Evolutionary conservation across 495 filamentous ascomycete species (phyloP).

Genomic region (Penicillium ucsense): DNA sequence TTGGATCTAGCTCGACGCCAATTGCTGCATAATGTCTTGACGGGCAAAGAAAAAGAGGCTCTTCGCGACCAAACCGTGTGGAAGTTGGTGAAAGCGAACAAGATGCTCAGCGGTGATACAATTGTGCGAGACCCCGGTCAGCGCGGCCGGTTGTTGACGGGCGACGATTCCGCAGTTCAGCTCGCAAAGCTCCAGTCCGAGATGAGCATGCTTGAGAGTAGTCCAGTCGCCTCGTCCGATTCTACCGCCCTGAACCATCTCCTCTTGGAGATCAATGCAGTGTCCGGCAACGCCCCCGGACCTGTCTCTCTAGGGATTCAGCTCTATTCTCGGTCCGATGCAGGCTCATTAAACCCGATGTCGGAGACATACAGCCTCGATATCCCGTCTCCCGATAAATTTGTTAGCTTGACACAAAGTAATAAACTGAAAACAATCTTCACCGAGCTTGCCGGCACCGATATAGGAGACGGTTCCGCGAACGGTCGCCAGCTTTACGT

Average conservation of each 20-base stretch:
- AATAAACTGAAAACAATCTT: conserved; percentile 76
- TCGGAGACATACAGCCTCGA: conserved; percentile 80
- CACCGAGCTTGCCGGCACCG: conserved; percentile 67
- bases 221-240: conserved; percentile 57
- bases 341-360: conserved; percentile 51
- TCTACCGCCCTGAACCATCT: conserved; percentile 72
- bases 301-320: conserved; percentile 71
- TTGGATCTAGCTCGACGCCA: conserved; percentile 79
- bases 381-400: conserved; percentile 60
- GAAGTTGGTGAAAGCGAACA: conserved; percentile 90
- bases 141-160: conserved; percentile 76
- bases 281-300: conserved; percentile 61
- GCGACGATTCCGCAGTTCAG: conserved; percentile 86
- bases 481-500: conserved; percentile 64
- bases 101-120: conserved; percentile 79
- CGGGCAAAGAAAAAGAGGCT: conserved; percentile 62
- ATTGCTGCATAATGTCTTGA: conserved; percentile 87
- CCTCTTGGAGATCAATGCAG: conserved; percentile 70
- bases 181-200: conserved; percentile 84
- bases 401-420: conserved; percentile 45
- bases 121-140: conserved; percentile 84
- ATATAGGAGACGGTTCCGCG: conserved; percentile 69
- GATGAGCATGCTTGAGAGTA: conserved; percentile 87
- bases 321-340: conserved; percentile 59
- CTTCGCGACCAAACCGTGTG: conserved; percentile 84